Evolutionary conservation across 139 green algal species (phyloP), one percentile per base, ranked within the genome.

Genomic region (Tetraselmis chui): DNA sequence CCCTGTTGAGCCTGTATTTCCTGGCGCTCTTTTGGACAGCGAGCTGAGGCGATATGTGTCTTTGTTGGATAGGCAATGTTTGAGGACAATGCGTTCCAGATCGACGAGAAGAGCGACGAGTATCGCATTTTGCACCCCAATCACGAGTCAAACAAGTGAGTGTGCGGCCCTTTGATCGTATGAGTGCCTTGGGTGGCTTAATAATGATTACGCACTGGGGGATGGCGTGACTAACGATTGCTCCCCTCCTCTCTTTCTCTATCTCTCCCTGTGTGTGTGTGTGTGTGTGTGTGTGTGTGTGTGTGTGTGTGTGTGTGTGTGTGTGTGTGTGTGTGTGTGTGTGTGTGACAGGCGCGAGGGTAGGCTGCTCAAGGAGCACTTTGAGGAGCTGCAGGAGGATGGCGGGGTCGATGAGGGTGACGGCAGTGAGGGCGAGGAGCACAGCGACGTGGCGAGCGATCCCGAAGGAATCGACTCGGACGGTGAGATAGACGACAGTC

Each of bases 61-160:
- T 30, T 28, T 75, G 29, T 2, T 31, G 29, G 31, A 31, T 18
- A 81, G 26, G 90, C 88, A 1, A 91, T 98, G 91, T 98, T 97
- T 79, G 88, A 96, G 79, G 91, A 98, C 84, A 79, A 87, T 0
- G 92, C 89, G 76, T 98, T 97, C 79, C 81, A 88, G 0, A 88
- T 98, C 23, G 93, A 98, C 84, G 92, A 97, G 87, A 32, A 89
- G 1, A 88, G 84, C 22, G 87, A 92, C 0, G 92, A 97, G 86
- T 98, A 94, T 87, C 91, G 89, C 75, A 1, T 89, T 82, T 88
- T 97, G 79, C 95, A 98, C 87, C 95, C 94, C 85, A 98, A 98
- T 86, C 45, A 67, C 45, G 45, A 81, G 2, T 32, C 25, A 2
- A 67, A 81, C n/a, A 28, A 67, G 45, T 67, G 45, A 67, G 45